Base-by-base conservation (phyloP, 495 filamentous ascomycete genomes). In the Cercophora sp. region DNA sequence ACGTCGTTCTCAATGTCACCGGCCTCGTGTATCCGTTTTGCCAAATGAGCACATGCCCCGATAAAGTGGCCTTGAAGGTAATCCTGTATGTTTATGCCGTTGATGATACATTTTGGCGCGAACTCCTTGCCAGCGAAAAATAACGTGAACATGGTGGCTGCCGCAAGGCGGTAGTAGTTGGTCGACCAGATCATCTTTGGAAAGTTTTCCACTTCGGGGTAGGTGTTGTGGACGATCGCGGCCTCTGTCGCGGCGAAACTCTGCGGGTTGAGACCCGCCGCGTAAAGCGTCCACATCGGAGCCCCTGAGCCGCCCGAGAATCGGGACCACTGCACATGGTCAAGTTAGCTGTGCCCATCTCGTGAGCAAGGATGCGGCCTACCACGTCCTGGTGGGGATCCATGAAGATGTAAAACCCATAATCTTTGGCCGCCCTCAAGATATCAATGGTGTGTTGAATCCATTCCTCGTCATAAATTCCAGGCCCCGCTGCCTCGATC, bases 161-260 rank as follows among this genome's bases (percentile, higher is more conserved):
- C 89, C 5, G 85, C 90, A 22, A 96, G 75, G 34, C 94, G 84
- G 40, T 82, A 86, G 61, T 98, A 98, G 61, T 98, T 97, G 19
- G 93, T 98, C 40, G 91, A 89, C 93, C 93, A 98, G 18, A 96
- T 90, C 93, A 98, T 98, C 70, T 97, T 97, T 3, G 93, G 94
- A 62, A 93, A 98, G 2, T 83, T 78, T 4, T 82, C 83, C 15
- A 91, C 89, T 29, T 95, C 78, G n/a, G 89, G 85, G 60, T 87
- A 96, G 0, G 87, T 92, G 61, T 97, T 98, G 37, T 98, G 93
- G 20, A 98, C 92, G 36, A 96, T 77, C 18, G 94, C 90, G 2
- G 91, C 94, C 68, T 96, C 87, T 13, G 92, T 98, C 20, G 81
- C 83, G 37, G 83, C 82, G 61, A 98, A 96, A 25, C 78, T 79